Percentiles rank a stretch among this genome's conserved stretches.
phyloP scores from a whole-genome alignment of 768 basidiomycete species.

The Termitomyces sp. region DNA sequence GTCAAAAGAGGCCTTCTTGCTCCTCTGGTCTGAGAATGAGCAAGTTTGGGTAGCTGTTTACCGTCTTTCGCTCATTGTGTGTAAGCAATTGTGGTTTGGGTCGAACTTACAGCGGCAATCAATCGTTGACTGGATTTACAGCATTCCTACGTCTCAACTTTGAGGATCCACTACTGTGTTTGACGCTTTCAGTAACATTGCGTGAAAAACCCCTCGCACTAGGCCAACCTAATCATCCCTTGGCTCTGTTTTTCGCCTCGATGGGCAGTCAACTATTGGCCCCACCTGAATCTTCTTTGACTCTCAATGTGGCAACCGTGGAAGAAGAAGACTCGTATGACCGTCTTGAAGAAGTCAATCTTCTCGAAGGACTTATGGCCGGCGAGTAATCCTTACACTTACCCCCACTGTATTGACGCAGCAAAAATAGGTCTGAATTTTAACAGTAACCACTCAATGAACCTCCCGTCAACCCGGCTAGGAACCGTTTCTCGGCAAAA shows the following conservation, averaged over 20 bases:
- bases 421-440: constrained; percentile 38
- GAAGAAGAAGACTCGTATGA: constrained; percentile 33
- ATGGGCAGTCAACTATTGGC: constrained; percentile 29
- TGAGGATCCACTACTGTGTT: constrained; percentile 70
- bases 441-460: constrained; percentile 25
- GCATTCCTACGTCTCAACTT: constrained; percentile 71
- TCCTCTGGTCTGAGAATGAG: constrained; percentile 60
- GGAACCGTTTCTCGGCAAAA: constrained; percentile 63
- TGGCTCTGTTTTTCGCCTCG: constrained; percentile 32
- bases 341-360: constrained; percentile 50
- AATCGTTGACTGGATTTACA: constrained; percentile 22
- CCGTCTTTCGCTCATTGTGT: constrained; percentile 67
- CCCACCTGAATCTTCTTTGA: constrained; percentile 27
- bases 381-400: constrained; percentile 30
- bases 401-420: neutral
- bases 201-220: constrained; percentile 65
- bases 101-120: neutral
- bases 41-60: constrained; percentile 78
- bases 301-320: constrained; percentile 20
- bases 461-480: constrained; percentile 66
- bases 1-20: constrained; percentile 50
- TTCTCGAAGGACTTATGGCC: constrained; percentile 56
- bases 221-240: constrained; percentile 35
- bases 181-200: constrained; percentile 85
- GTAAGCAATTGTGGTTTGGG: constrained; percentile 39